A percentile compares a stretch with the other conserved stretches of the same genome.
phyloP scores from a whole-genome alignment of 1,284 basidiomycete species.

The Pascua guehoae region DNA sequence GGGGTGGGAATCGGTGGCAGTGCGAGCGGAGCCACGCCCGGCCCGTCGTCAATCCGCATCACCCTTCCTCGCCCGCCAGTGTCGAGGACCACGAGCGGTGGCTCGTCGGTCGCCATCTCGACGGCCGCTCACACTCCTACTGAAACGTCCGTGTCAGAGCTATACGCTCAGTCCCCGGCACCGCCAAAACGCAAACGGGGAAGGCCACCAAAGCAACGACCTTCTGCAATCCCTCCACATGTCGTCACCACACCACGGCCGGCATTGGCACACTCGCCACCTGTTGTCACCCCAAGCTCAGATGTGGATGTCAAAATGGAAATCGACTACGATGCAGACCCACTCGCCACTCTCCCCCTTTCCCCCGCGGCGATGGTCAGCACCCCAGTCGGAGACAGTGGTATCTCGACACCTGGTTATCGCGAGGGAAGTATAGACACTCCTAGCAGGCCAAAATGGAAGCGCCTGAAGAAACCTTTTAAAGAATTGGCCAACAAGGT shows the following conservation, averaged over 20 bases:
- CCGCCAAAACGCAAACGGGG: slow-evolving; percentile 12
- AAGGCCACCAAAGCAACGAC: slow-evolving; percentile 11
- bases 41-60: no score
- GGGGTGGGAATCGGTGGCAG: no score
- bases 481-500: slow-evolving; percentile 39
- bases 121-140: no score
- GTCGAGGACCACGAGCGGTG: no score
- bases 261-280: slow-evolving; percentile 1
- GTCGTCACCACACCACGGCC: slow-evolving; percentile 13
- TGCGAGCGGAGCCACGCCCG: no score
- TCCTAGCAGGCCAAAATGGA: slow-evolving; percentile 29
- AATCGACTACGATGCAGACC: slow-evolving; percentile 14
- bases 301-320: slow-evolving; percentile 13
- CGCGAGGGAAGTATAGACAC: slow-evolving; percentile 11
- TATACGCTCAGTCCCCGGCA: neutral
- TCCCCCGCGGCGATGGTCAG: slow-evolving; percentile 7
- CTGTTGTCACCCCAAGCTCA: slow-evolving; percentile 1
- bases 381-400: slow-evolving; percentile 1
- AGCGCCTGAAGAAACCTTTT: slow-evolving; percentile 40
- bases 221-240: slow-evolving; percentile 19
- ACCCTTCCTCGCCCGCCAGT: no score
- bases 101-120: no score
- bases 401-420: slow-evolving; percentile 1
- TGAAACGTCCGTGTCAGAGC: no score
- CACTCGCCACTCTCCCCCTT: slow-evolving; percentile 11